Evolutionary conservation across 306 rosid species (phyloP), one percentile per base, ranked within the genome.

Genomic region (Ziziphus jujuba): DNA sequence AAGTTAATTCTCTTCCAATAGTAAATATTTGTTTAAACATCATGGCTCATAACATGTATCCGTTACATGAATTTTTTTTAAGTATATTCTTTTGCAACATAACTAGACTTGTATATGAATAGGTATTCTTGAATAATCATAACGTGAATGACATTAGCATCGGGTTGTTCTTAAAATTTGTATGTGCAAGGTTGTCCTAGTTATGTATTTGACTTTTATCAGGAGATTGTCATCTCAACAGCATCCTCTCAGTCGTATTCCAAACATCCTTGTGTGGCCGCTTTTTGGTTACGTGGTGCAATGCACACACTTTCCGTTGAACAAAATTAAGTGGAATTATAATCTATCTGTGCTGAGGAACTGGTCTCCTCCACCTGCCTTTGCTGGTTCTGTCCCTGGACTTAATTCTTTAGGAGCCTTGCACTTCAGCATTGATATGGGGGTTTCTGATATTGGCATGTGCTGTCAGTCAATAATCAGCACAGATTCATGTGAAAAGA

Each of bases 211-310:
- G 57, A 45, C 61, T 66, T 82, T 33, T 61, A 51, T 65, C 81
- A 85, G 92, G 82, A 78, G 72, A 68, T 77, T 84, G 65, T 69
- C 74, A n/a, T 44, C 74, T 75, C 70, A 71, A 60, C 59, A 58
- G 44, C 63, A 67, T 49, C 49, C 81, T 73, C 63, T 74, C 44
- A 65, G 61, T 73, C 71, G 36, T 24, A 43, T 72, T 75, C 73
- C 80, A 44, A 77, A 21, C 72, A 57, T 48, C 31, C 76, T 56
- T 67, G 54, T 71, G 47, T 45, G 83, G 73, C 73, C 63, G 0
- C 69, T 69, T 53, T 59, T 76, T 50, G 78, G 73, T 74, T 80
- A 72, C 75, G 63, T 73, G 63, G 72, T 61, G 68, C 78, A 75
- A 40, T 57, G 60, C 73, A 44, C 70, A 48, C 63, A 67, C 49